phyloP scores from a whole-genome alignment of 148 eudicot species.

The Pharnaceum exiguum region DNA sequence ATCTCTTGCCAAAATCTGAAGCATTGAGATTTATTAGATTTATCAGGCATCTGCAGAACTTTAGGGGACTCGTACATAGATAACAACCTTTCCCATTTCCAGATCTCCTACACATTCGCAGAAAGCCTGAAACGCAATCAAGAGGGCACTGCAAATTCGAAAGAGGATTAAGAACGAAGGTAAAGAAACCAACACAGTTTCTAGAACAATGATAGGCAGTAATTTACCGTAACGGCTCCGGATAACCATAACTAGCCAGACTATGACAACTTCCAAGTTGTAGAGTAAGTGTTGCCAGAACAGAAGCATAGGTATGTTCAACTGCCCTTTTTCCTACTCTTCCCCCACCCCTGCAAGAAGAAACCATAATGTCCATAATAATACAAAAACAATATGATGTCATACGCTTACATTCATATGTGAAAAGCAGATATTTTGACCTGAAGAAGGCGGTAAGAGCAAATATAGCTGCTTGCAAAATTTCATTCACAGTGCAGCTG shows the following conservation, averaged over 20 bases:
- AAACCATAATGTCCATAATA: neutral
- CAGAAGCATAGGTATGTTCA: constrained; percentile 84
- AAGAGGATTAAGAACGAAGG: neutral
- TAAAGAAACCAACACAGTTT: neutral
- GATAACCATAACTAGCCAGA: constrained; percentile 70
- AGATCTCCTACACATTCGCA: constrained; percentile 99
- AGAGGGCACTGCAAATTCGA: constrained; percentile 54
- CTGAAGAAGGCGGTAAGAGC: constrained; percentile 94
- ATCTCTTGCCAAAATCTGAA: constrained; percentile 79
- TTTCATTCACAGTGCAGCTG: constrained; percentile 40
- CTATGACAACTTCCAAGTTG: constrained; percentile 93
- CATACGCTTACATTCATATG: neutral
- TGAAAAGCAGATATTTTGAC: constrained; percentile 25
- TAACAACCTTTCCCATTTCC: constrained; percentile 98
- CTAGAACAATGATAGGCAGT: neutral
- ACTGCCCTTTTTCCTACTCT: constrained; percentile 88
- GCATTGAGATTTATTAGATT: neutral
- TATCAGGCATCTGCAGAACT: no score
- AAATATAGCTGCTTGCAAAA: constrained; percentile 78
- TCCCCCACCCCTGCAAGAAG: constrained; percentile 84
- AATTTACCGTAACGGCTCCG: constrained; percentile 70
- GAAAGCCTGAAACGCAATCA: constrained; percentile 89
- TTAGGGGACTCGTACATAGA: no score
- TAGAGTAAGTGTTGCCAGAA: constrained; percentile 75
- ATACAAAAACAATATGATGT: neutral